Evolutionary conservation across 345 rosid genomes (phyloP), one percentile per base, ranked within the genome.

Genomic region (Populus tremula): DNA sequence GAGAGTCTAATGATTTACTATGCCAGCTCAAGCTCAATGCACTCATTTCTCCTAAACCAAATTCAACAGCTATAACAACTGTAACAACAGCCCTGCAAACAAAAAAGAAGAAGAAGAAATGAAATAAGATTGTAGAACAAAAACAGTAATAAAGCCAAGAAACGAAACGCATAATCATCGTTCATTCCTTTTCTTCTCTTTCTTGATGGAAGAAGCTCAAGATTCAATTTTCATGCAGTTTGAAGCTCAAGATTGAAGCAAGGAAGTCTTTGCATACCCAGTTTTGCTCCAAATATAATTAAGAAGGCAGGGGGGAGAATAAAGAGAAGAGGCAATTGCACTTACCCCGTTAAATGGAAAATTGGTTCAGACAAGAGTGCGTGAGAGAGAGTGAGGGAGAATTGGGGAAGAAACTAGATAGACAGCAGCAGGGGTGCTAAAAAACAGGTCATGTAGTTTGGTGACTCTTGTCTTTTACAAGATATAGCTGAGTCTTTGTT

Each of bases 21-120:
- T 82, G 74, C 53, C 83, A 78, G 81, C 83, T 84, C 71, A 86
- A 81, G 77, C 82, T 81, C 70, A 85, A 84, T 0, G 91, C 90
- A 81, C 81, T 83, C 93, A 91, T 88, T 70, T 82, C 63, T 63
- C 41, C 59, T 65, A 74, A 71, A 74, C 67, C 74, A 64, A 72
- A 66, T 53, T 53, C 36, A 33, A 4, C 5, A 33, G 36, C 36
- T 33, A 33, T 33, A 33, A 33, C 41, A 2, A 25, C 43, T 54
- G 6, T 45, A 62, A n/a, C 17, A 12, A 14, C 17, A 63, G 5
- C 36, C 65, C 72, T 65, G 66, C 72, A 76, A 53, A 8, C 8
- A n/a, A 43, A 14, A 6, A 45, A 41, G 36, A 33, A 33, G 35
- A 59, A 29, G 18, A 10, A 73, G 23, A 33, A 18, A 47, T 16